Evolutionary conservation across 2,329 filamentous ascomycete genomes (phyloP).

Genomic region (Pseudocercospora pini-densiflorae): DNA sequence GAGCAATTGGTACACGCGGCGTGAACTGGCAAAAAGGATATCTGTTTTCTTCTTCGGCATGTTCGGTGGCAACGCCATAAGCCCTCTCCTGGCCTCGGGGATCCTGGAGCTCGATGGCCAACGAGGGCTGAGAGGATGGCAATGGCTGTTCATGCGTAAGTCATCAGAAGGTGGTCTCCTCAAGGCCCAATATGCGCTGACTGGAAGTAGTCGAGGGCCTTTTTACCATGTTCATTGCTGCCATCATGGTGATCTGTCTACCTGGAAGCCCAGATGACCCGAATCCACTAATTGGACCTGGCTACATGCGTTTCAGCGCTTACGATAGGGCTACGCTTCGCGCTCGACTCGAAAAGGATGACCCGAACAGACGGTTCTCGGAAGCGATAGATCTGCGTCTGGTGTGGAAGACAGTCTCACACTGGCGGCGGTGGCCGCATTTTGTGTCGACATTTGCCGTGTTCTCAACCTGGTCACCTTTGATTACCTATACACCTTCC

Average conservation of each 20-base stretch:
- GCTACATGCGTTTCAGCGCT: not conserved
- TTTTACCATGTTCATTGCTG: conserved; percentile 1
- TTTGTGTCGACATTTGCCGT: conserved; percentile 50
- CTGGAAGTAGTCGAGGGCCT: conserved; percentile 8
- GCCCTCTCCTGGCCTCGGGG: conserved; percentile 12
- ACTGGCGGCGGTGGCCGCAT: conserved; percentile 17
- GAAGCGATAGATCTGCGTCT: not conserved
- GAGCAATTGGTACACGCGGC: conserved; percentile 7
- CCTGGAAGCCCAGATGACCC: conserved; percentile 11
- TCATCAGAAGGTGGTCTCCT: too few relatives aligned
- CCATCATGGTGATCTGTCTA: conserved; percentile 9
- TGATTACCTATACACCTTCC: conserved; percentile 58
- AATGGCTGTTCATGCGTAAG: conserved; percentile 11
- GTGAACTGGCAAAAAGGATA: conserved; percentile 7
- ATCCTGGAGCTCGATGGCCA: conserved; percentile 5
- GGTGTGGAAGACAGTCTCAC: conserved; percentile 10
- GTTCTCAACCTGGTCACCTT: conserved; percentile 58
- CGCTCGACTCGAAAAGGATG: not conserved
- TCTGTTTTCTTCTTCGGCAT: conserved; percentile 12
- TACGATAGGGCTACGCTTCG: conserved; percentile 5
- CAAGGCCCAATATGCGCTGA: too few relatives aligned
- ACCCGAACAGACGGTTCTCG: not conserved
- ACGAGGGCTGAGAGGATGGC: conserved; percentile 9
- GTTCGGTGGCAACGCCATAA: conserved; percentile 10
- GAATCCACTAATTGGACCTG: conserved; percentile 12